Percentiles rank a stretch among this genome's conserved stretches.
These are phyloP conservation scores for Phytophthora kernoviae DNA, from an alignment of 352 stramenopile genomes.

Conservation along the genomic window DNA sequence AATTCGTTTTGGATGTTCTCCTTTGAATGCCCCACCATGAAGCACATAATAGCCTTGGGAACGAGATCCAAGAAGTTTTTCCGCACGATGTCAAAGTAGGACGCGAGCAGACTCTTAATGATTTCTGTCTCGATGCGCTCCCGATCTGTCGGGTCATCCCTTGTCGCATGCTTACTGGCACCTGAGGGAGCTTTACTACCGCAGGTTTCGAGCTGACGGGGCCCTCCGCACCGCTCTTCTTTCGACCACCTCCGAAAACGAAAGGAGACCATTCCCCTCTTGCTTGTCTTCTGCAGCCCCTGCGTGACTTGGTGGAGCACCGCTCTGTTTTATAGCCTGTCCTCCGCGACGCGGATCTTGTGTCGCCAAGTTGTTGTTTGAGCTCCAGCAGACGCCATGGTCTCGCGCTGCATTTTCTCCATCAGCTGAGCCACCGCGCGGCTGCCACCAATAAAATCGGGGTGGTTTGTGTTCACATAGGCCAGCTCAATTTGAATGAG, in stretches of 20 bases:
- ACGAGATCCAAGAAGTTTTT: constrained; percentile 99
- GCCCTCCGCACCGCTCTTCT: constrained; percentile 47
- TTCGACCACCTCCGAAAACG: constrained; percentile 77
- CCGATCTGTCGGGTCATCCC: constrained; percentile 95
- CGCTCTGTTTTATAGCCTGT: constrained; percentile 30
- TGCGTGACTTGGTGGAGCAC: constrained; percentile 19
- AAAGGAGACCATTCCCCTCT: constrained; percentile 67
- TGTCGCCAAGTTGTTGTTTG: constrained; percentile 47
- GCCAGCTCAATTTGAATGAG: constrained; percentile 99
- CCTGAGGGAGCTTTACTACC: constrained; percentile 95
- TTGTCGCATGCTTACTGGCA: constrained; percentile 96
- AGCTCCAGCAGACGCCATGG: constrained; percentile 45
- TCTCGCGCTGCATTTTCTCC: constrained; percentile 93
- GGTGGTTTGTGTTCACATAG: constrained; percentile 99
- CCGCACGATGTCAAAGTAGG: constrained; percentile 99
- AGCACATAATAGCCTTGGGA: constrained; percentile 99
- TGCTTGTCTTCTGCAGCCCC: constrained; percentile 53
- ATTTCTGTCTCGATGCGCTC: constrained; percentile 98
- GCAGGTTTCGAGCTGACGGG: constrained; percentile 40
- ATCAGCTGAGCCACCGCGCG: constrained; percentile 95
- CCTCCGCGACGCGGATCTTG: constrained; percentile 56
- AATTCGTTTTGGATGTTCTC: constrained; percentile 98
- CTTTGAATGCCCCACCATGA: constrained; percentile 95
- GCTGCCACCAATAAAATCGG: constrained; percentile 98
- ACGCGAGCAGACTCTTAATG: constrained; percentile 97